Evolutionary conservation across 805 yeast genomes (phyloP), one percentile per base, ranked within the genome.

Genomic region (Wickerhamiella occidentalis): DNA sequence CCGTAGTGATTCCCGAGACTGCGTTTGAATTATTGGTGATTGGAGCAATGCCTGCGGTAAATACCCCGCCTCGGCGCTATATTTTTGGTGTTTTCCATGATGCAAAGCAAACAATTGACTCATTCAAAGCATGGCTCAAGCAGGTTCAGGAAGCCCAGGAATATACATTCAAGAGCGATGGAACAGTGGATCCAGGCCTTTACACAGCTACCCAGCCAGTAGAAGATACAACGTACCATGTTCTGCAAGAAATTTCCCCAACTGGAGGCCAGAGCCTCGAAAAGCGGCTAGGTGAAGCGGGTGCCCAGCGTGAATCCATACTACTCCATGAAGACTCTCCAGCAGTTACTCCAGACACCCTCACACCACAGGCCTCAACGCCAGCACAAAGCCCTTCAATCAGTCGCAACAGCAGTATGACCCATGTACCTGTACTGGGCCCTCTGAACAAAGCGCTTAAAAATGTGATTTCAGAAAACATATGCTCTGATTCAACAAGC

Each of bases 71-170:
- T 5, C 21, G 15, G 21, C 35, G 23, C 4, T 33, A 22, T 19
- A 18, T 17, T 5, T 25, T 45, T n/a, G 47, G 47, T 4, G 22
- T 45, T 12, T 45, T 45, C n/a, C 29, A 45, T 15, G 47, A 45
- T 17, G 47, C 47, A 23, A 37, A 45, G 30, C 26, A 17, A 15
- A 35, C 47, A 4, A 45, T 35, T 6, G 15, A 23, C 17, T 7
- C 38, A 11, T 33, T 45, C 25, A 45, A 45, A 18, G 17, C 5
- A 6, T 45, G 47, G 47, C 21, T 45, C 5, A n/a, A 12, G 19
- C 23, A 22, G n/a, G 30, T 6, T 3, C 44, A 40, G n/a, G 30
- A 40, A 15, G 44, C 44, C 6, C 29, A 40, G 13, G 21, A n/a
- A 5, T 8, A 13, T 8, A 28, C 6, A 4, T 8, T 13, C 18